Evolutionary conservation across 345 rosid genomes (phyloP).

Genomic region (Iberis pinnata): DNA sequence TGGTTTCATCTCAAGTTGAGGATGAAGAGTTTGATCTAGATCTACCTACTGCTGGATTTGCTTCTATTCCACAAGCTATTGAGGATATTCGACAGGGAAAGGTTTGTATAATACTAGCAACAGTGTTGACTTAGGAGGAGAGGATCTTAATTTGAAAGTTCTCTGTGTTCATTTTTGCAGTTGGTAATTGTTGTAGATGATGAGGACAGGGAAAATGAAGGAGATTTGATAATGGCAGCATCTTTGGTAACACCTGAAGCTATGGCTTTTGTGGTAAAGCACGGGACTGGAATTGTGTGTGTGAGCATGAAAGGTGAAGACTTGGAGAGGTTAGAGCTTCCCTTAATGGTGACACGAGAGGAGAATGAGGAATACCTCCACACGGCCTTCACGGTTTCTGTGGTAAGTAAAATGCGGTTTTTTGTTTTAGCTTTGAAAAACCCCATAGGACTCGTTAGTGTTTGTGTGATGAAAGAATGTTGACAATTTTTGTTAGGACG

Average conservation of each 20-base stretch:
- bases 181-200: conserved; percentile 85
- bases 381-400: conserved; percentile 85
- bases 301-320: conserved; percentile 79
- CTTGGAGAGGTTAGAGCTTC: conserved; percentile 79
- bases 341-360: conserved; percentile 70
- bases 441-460: background rate
- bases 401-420: conserved; percentile 38
- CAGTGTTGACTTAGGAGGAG: conserved; percentile 13
- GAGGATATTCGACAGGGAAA: conserved; percentile 74
- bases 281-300: conserved; percentile 88
- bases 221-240: conserved; percentile 90
- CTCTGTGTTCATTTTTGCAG: conserved; percentile 27
- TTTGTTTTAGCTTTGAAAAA: background rate
- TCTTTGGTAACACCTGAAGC: conserved; percentile 70
- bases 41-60: conserved; percentile 54
- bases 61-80: conserved; percentile 63
- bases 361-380: conserved; percentile 77
- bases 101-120: conserved; percentile 28
- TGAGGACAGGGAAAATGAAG: conserved; percentile 92
- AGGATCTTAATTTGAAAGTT: background rate
- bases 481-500: conserved; percentile 42
- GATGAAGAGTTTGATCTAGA: conserved; percentile 63
- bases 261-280: conserved; percentile 82
- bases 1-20: conserved; percentile 20
- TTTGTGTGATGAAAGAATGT: conserved; percentile 1